Evolutionary conservation across 2,329 filamentous ascomycete genomes (phyloP), one percentile per base, ranked within the genome.

Genomic region (Pseudocercospora eumusae): DNA sequence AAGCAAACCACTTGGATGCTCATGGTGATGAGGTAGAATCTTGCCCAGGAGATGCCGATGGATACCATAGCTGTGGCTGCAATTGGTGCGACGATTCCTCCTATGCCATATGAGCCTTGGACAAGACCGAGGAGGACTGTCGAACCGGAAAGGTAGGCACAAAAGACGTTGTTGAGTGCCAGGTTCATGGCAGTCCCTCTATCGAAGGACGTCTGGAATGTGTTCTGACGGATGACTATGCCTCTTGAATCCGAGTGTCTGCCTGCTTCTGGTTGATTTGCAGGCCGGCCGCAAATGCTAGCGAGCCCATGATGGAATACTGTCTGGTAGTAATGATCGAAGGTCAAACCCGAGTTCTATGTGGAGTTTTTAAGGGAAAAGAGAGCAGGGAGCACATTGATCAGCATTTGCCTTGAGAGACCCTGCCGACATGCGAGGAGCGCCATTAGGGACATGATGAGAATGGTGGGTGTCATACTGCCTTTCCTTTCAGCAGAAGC

Each of bases 11-110:
- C 56, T 0, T 84, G 78, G 4, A 92, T 69, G 0, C 78, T 82
- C 8, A 93, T 77, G 0, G 84, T 82, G 23, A 96, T 77, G 45
- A 88, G 75, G 73, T 93, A 96, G 78, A 90, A 95, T 18, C 84
- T 81, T 49, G 85, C 87, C 90, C 90, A 95, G 21, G 81, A 67
- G 0, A 84, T 74, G 3, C 82, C 81, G 10, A 79, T 75, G 0
- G 88, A 87, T 1, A 88, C 88, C 69, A 96, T 82, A 0, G 86
- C 82, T 0, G 91, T 96, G 1, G 91, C 91, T 13, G 91, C 84
- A 6, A 96, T 80, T 0, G 91, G 91, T 0, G 86, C 89, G 20
- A 86, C 70, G 11, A 83, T 80, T 3, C 80, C 79, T 0, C 79
- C 80, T 5, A 82, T 64, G 1, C 79, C 79, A 67, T 82, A 92